Percentiles rank a stretch among this genome's conserved stretches.
Evolutionary conservation across 371 early-diverging fungal species (phyloP).

Genomic region (Caulochytrium protostelioides): DNA sequence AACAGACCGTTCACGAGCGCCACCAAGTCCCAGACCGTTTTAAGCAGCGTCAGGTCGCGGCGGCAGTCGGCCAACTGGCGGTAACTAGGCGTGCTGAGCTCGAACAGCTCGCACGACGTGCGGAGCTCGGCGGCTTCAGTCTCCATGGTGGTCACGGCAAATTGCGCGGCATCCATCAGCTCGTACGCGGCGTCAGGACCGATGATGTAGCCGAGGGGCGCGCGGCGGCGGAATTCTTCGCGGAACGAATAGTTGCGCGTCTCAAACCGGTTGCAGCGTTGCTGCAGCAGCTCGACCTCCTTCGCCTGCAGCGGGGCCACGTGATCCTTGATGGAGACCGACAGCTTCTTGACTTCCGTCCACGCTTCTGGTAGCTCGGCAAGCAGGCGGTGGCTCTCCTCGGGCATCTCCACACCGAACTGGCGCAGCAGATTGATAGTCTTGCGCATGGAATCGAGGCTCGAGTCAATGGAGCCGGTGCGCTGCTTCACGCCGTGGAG

Average conservation of each 20-base stretch:
- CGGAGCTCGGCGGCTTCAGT: slow-evolving; percentile 24
- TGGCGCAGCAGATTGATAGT: slow-evolving; percentile 33
- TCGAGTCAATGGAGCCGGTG: slow-evolving; percentile 23
- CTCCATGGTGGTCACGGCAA: slow-evolving; percentile 31
- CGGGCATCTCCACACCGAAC: slow-evolving; percentile 36
- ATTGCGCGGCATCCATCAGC: slow-evolving; percentile 21
- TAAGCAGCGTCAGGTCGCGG: slow-evolving; percentile 37
- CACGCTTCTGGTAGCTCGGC: slow-evolving; percentile 39
- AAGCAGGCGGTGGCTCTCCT: slow-evolving; percentile 32
- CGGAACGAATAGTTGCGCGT: slow-evolving; percentile 30
- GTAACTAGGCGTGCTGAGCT: slow-evolving; percentile 30
- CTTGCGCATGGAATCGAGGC: slow-evolving; percentile 37
- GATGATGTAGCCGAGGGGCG: slow-evolving; percentile 34
- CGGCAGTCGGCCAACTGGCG: slow-evolving; percentile 33
- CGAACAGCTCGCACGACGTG: slow-evolving; percentile 34
- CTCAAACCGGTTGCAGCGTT: slow-evolving; percentile 39
- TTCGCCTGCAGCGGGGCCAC: slow-evolving; percentile 39
- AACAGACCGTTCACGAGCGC: slow-evolving; percentile 33
- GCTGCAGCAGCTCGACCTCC: slow-evolving; percentile 36
- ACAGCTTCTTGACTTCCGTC: slow-evolving; percentile 36
- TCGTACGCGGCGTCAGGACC: slow-evolving; percentile 24
- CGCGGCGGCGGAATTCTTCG: slow-evolving; percentile 36
- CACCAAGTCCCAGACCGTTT: slow-evolving; percentile 36
- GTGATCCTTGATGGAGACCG: slow-evolving; percentile 28
- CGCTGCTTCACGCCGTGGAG: slow-evolving; percentile 34